A percentile compares a stretch with the other conserved stretches of the same genome.
These are phyloP conservation scores for Wallacemonas rigidus DNA, from an alignment of 208 protist genomes.

Conservation along the genomic window DNA sequence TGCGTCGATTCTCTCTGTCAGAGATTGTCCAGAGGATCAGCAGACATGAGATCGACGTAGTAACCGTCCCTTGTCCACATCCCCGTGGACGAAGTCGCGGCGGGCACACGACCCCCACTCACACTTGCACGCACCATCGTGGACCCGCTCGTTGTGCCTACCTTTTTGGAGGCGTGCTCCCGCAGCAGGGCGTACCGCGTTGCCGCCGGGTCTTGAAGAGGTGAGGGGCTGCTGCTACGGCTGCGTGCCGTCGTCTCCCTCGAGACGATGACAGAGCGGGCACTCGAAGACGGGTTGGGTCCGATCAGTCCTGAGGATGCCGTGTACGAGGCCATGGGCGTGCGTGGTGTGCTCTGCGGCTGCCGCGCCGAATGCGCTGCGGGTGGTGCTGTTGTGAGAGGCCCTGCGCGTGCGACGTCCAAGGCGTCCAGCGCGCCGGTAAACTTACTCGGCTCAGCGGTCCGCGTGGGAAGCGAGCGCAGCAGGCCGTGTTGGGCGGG, in stretches of 20 bases:
- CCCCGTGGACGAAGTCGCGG: constrained; percentile 17
- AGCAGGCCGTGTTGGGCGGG: neutral
- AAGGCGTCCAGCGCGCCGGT: constrained; percentile 6
- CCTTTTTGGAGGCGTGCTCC: neutral
- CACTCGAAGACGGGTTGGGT: neutral
- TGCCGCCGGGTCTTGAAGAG: constrained; percentile 1
- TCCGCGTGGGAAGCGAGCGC: neutral
- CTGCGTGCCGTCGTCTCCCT: neutral
- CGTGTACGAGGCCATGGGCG: neutral
- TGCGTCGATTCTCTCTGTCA: neutral
- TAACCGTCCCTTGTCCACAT: constrained; percentile 52
- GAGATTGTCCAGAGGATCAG: constrained; percentile 12
- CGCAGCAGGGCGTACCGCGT: constrained; percentile 9
- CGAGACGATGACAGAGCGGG: neutral
- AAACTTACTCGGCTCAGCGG: neutral
- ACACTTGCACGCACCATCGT: neutral
- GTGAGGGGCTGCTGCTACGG: neutral
- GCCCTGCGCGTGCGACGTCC: neutral
- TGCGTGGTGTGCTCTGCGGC: neutral
- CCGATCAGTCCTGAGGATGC: too few relatives aligned
- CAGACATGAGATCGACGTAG: constrained; percentile 42
- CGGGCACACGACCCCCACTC: too few relatives aligned
- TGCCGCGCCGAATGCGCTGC: neutral
- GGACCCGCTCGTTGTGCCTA: neutral
- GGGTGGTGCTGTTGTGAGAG: neutral